Evolutionary conservation across 148 eudicot genomes (phyloP), one percentile per base, ranked within the genome.

Genomic region (Rhododendron molle): DNA sequence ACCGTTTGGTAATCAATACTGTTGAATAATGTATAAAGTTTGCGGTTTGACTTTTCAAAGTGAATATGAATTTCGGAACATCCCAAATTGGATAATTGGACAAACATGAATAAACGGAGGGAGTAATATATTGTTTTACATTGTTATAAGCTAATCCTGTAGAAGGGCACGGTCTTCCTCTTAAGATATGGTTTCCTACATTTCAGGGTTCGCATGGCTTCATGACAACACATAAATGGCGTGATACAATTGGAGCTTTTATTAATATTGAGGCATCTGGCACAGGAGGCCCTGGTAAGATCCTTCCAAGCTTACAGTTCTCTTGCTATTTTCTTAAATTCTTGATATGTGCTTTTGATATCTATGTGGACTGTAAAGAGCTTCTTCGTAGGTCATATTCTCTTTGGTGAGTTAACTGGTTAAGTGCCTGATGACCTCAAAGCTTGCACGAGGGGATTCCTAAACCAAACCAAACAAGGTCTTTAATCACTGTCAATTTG

Each of bases 131-230:
- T n/a, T 21, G 50, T 46, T 78, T 78, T 78, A 36, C 34, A 50
- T 12, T 3, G 3, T 38, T 38, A 7, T 38, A 20, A 60, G 32
- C 49, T 36, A 58, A 32, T 54, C 40, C 30, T 71, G 14, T 11
- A 34, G 73, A 34, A 11, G 58, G 32, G 12, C 16, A 1, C 7
- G 9, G 54, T 20, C 46, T 81, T 40, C 74, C 16, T 47, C 76
- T 79, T 79, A 40, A 20, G 23, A 30, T n/a, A 40, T 44, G 20
- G 15, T 67, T 84, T 72, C 18, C 83, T 74, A 49, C 23, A 54
- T 88, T 47, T 80, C 90, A 97, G 99, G 99, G 98, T 80, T 94
- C 99, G 74, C 99, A 95, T 91, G 99, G 98, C 77, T 97, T 97
- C 87, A 93, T 94, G 86, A 97, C 98, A 54, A 90, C 98, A 78